Evolutionary conservation across 345 rosid species (phyloP).

Genomic region (Syzygium oleosum): DNA sequence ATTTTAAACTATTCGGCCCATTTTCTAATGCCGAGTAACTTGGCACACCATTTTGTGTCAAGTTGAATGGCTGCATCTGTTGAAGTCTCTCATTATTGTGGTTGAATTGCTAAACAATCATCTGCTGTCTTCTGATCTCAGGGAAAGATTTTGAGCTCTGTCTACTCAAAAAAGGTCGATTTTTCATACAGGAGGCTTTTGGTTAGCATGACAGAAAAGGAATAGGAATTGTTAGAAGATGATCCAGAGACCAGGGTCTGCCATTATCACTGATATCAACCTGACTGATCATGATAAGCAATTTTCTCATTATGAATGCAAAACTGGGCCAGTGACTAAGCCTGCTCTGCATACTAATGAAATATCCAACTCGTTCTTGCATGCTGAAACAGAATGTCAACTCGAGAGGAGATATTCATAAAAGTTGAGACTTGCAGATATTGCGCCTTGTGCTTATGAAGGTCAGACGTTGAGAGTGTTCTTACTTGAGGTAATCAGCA

Average conservation of each 20-base stretch:
- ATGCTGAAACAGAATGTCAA: neutral
- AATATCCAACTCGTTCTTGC: neutral
- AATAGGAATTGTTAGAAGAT: neutral
- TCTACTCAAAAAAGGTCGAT: neutral
- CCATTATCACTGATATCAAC: neutral
- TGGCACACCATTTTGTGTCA: neutral
- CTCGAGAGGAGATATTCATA: neutral
- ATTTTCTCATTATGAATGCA: neutral
- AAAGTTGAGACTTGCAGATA: neutral
- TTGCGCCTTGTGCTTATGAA: neutral
- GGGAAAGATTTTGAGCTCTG: neutral
- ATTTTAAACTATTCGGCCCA: neutral
- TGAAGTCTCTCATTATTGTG: neutral
- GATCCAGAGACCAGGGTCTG: neutral
- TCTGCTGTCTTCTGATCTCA: neutral
- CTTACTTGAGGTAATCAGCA: neutral
- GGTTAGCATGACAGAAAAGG: neutral
- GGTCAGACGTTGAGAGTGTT: neutral
- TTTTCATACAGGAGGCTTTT: neutral
- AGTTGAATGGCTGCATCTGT: neutral
- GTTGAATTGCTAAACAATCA: neutral
- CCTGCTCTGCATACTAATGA: neutral
- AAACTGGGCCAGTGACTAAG: neutral
- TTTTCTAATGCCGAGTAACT: neutral
- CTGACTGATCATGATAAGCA: neutral